Evolutionary conservation across 1,139 yeast genomes (phyloP).

Genomic region (Pichia sp.): DNA sequence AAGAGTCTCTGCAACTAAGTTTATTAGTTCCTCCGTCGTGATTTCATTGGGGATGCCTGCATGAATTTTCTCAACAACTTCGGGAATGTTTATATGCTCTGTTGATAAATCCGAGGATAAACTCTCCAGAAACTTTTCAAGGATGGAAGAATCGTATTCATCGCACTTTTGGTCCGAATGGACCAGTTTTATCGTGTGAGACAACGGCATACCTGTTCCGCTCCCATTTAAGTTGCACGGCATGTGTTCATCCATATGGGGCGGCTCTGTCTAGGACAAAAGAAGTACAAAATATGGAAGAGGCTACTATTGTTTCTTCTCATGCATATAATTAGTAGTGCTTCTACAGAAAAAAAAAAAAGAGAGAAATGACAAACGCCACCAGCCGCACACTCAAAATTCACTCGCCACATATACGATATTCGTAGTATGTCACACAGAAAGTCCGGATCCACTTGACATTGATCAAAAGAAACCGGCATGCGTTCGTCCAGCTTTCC

Average conservation of each 20-base stretch:
- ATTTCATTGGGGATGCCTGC: constrained; percentile 37
- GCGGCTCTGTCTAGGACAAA: neutral
- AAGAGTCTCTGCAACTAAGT: constrained; percentile 40
- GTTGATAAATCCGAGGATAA: constrained; percentile 21
- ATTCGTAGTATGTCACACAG: constrained; percentile 25
- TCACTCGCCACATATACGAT: constrained; percentile 8
- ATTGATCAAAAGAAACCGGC: constrained; percentile 74
- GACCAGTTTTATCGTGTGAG: neutral
- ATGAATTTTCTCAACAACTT: constrained; percentile 21
- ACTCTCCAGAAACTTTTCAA: constrained; percentile 15
- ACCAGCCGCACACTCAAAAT: neutral
- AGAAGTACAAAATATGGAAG: no score
- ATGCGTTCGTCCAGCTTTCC: constrained; percentile 87
- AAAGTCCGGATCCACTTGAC: constrained; percentile 52
- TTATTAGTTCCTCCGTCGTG: constrained; percentile 35
- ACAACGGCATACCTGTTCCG: neutral
- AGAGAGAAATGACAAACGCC: neutral
- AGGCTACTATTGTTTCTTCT: neutral
- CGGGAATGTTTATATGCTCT: constrained; percentile 19
- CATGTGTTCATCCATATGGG: neutral
- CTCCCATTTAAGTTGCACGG: neutral
- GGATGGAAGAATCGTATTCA: constrained; percentile 15
- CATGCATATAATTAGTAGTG: neutral
- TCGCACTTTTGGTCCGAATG: neutral
- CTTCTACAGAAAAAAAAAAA: constrained; percentile 1